These are phyloP conservation scores for Arxiozyma bovina DNA, from an alignment of 1,139 yeast genomes.

Conservation along the genomic window DNA sequence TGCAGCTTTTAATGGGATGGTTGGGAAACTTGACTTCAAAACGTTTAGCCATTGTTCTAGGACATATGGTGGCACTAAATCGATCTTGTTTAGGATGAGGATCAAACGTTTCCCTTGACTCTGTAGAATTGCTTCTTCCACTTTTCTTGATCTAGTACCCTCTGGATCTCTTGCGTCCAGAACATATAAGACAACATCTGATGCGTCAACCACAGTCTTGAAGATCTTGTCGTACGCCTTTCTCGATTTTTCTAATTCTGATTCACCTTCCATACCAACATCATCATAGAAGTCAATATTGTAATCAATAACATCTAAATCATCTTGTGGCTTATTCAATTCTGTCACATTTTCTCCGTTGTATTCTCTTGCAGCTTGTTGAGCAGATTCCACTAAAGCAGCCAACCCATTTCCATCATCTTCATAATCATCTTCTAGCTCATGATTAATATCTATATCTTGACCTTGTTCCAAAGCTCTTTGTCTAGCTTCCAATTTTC, in stretches of 20 bases:
- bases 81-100: constrained; percentile 82
- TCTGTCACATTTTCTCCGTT: constrained; percentile 30
- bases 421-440: constrained; percentile 38
- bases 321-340: constrained; percentile 33
- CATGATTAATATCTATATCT: constrained; percentile 26
- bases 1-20: constrained; percentile 72
- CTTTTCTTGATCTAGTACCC: constrained; percentile 82
- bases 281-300: constrained; percentile 40
- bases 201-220: constrained; percentile 71
- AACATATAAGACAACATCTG: constrained; percentile 86
- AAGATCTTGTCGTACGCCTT: constrained; percentile 88
- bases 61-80: constrained; percentile 77
- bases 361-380: constrained; percentile 67
- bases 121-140: constrained; percentile 81
- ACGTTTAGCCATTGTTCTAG: constrained; percentile 78
- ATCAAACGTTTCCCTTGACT: constrained; percentile 77
- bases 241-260: constrained; percentile 68
- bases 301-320: constrained; percentile 44
- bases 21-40: constrained; percentile 78
- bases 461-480: constrained; percentile 40
- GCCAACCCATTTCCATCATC: constrained; percentile 53
- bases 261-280: constrained; percentile 36
- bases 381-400: constrained; percentile 84
- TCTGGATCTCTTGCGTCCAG: constrained; percentile 97
- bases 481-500: constrained; percentile 40